These are phyloP conservation scores for Vaccinium vitisidaea DNA, from an alignment of 148 eudicot species.

Conservation along the genomic window DNA sequence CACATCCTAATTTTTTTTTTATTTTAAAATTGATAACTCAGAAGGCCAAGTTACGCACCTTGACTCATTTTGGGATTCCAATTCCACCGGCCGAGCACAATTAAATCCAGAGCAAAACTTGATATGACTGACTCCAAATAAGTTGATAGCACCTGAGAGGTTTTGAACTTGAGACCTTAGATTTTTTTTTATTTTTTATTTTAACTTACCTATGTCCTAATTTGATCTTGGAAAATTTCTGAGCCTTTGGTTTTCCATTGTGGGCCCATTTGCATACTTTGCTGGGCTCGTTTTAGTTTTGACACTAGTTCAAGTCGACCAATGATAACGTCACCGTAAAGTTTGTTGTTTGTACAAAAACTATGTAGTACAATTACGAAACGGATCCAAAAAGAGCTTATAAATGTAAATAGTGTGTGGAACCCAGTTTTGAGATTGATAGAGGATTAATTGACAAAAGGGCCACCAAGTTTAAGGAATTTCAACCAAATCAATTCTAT, in stretches of 20 bases:
- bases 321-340: background rate
- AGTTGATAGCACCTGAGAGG: no score
- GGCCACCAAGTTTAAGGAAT: background rate
- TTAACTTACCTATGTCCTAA: no score
- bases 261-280: conserved; percentile 6
- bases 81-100: no score
- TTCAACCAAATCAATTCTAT: background rate
- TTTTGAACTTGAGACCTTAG: no score
- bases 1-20: background rate
- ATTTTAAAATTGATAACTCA: no score
- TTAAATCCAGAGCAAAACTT: no score
- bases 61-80: no score
- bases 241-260: background rate
- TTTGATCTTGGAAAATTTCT: background rate
- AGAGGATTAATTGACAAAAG: background rate
- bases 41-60: no score
- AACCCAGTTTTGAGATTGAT: background rate
- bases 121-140: no score
- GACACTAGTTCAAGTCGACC: background rate
- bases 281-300: background rate
- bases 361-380: background rate
- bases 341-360: background rate
- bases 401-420: background rate
- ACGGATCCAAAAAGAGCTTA: background rate
- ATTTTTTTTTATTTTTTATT: no score